Evolutionary conservation across 1,284 basidiomycete genomes (phyloP).

Genomic region (Coniophora puteana): DNA sequence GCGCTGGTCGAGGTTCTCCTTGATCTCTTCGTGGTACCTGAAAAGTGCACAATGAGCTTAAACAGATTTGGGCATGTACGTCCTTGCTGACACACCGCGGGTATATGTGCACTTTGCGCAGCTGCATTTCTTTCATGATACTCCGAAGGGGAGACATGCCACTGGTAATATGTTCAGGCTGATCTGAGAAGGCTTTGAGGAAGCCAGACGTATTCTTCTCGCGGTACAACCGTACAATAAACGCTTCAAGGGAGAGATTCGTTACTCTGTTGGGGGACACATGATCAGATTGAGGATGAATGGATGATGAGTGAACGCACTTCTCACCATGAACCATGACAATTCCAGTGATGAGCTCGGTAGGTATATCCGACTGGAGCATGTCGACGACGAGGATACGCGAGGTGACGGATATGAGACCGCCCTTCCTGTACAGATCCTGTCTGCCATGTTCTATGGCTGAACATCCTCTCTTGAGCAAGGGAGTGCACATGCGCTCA

Average conservation of each 20-base stretch:
- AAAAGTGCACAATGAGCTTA: constrained; percentile 3
- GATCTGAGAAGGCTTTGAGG: constrained; percentile 95
- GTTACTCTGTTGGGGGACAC: constrained; percentile 59
- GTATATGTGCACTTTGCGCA: constrained; percentile 87
- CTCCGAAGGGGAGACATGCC: constrained; percentile 90
- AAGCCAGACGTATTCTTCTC: constrained; percentile 89
- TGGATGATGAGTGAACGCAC: constrained; percentile 36
- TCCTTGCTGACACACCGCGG: constrained; percentile 59
- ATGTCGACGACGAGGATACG: constrained; percentile 95
- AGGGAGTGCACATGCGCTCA: constrained; percentile 22
- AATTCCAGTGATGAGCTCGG: constrained; percentile 86
- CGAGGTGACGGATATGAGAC: constrained; percentile 90
- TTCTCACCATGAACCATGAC: constrained; percentile 92
- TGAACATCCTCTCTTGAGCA: background rate
- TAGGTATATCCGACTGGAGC: constrained; percentile 85
- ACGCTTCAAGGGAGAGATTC: constrained; percentile 82
- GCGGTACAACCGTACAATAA: constrained; percentile 86
- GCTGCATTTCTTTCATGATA: constrained; percentile 89
- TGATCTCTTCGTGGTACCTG: constrained; percentile 89
- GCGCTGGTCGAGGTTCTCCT: constrained; percentile 74
- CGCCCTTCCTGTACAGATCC: constrained; percentile 82
- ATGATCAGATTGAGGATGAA: background rate
- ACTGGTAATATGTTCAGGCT: constrained; percentile 91
- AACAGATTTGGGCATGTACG: too few relatives aligned
- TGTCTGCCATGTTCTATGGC: constrained; percentile 46